Evolutionary conservation across 768 basidiomycete genomes (phyloP).

Genomic region (Solioccasus polychromus): DNA sequence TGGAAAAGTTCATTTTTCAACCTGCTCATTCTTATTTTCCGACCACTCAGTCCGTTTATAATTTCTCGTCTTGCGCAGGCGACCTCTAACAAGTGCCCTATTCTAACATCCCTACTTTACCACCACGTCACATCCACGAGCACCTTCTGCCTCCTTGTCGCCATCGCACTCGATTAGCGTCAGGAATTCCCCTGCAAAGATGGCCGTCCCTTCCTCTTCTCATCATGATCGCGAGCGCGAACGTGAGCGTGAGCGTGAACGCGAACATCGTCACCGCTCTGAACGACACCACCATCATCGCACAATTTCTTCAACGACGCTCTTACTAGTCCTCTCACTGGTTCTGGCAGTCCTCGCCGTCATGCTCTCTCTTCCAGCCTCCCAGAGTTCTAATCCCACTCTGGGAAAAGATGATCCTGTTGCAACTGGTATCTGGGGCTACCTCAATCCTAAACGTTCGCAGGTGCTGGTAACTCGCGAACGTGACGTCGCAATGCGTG

Average conservation of each 20-base stretch:
- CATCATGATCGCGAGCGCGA: constrained; percentile 61
- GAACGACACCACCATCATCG: constrained; percentile 74
- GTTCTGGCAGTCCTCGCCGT: constrained; percentile 86
- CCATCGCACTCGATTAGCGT: constrained; percentile 61
- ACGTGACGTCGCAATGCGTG: constrained; percentile 73
- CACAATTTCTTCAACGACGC: constrained; percentile 87
- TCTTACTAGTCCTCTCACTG: constrained; percentile 81
- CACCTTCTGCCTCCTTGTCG: constrained; percentile 72
- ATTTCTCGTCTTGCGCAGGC: constrained; percentile 19
- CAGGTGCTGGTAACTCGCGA: constrained; percentile 80
- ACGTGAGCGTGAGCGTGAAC: constrained; percentile 51
- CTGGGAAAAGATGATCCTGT: constrained; percentile 36
- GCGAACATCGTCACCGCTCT: constrained; percentile 54
- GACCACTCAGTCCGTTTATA: constrained; percentile 7
- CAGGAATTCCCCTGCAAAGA: constrained; percentile 47
- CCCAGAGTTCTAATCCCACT: constrained; percentile 32
- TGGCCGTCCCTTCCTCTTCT: constrained; percentile 86
- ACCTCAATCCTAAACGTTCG: constrained; percentile 78
- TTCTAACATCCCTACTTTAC: constrained; percentile 22
- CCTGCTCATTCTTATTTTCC: constrained; percentile 13
- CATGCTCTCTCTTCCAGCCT: constrained; percentile 81
- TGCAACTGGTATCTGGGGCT: constrained; percentile 60
- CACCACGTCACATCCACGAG: constrained; percentile 67
- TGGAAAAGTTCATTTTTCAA: constrained; percentile 29
- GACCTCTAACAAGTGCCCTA: background rate